Base-by-base conservation (phyloP, 768 basidiomycete species). In the Xerocomellus dryophilus region DNA sequence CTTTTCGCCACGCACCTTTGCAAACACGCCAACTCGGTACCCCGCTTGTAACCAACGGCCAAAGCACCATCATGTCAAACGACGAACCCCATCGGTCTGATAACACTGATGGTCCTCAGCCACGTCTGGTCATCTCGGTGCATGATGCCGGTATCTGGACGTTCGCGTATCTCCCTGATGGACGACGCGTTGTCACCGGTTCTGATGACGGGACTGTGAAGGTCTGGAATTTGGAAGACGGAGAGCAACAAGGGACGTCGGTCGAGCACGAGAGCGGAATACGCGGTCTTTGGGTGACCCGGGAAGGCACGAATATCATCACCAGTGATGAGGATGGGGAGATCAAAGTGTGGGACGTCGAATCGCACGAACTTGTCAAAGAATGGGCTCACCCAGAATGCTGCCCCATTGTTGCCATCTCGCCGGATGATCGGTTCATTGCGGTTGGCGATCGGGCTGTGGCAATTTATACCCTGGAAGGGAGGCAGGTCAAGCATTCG, bases 341-440 rank as follows among this genome's bases (percentile, higher is more conserved):
- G 12, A 35, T 50, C 32, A 61, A 11, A 9, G 27, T 53, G 2
- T 55, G 56, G 60, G 38, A 54, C 12, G 34, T 25, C 17, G 38
- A 27, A 20, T 39, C 60, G 3, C 56, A 43, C 8, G 11, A 29
- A 5, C 15, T 50, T 9, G 10, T 50, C 44, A 6, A 25, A 10
- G 44, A 57, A 34, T 53, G 56, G 59, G 43, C 2, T 21, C 51
- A 49, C n/a, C 12, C 17, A 3, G 18, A 14, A 3, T 0, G 1
- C 0, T 11, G 0, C 14, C 11, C 47, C 5, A 7, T 0, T 7
- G 7, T 53, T 31, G 31, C 47, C 25, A 40, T 57, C 25, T 57
- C 50, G 5, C 53, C 53, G 1, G 45, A 61, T 12, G 49, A 27
- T 14, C 40, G 15, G 20, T 29, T 54, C n/a, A n/a, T 57, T 34